Percentiles rank a stretch among this genome's conserved stretches.
Evolutionary conservation across 345 rosid species (phyloP).

Genomic region (Linum trigynum): DNA sequence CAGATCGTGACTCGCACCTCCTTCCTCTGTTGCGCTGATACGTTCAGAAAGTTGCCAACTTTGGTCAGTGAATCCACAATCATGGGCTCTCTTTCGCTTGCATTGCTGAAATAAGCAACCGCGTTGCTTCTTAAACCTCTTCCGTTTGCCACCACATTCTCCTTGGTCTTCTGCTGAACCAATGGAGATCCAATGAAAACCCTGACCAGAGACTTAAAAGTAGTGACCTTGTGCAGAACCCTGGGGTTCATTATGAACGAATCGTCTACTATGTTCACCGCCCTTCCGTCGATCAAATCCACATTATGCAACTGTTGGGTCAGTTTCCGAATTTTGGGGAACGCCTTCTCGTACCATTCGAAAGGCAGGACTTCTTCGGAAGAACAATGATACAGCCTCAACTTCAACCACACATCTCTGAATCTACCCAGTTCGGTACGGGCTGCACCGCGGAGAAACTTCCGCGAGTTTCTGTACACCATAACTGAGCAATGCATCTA

Average conservation of each 20-base stretch:
- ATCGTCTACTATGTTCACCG: slow-evolving; percentile 35
- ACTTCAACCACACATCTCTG: slow-evolving; percentile 16
- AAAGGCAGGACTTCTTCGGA: slow-evolving; percentile 22
- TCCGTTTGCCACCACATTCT: slow-evolving; percentile 10
- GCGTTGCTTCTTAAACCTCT: slow-evolving; percentile 13
- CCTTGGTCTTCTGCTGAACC: slow-evolving; percentile 37
- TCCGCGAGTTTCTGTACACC: slow-evolving; percentile 7
- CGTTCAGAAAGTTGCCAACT: slow-evolving; percentile 41
- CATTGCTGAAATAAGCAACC: slow-evolving; percentile 27
- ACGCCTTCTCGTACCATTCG: slow-evolving; percentile 42
- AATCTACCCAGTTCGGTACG: slow-evolving; percentile 6
- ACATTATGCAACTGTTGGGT: slow-evolving; percentile 31
- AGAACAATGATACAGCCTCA: slow-evolving; percentile 28
- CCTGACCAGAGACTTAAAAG: slow-evolving; percentile 55
- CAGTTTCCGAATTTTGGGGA: slow-evolving; percentile 37
- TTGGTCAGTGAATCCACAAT: slow-evolving; percentile 47
- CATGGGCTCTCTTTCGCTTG: slow-evolving; percentile 45
- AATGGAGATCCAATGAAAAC: slow-evolving; percentile 54
- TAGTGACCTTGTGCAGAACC: slow-evolving; percentile 31
- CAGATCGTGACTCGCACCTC: slow-evolving; percentile 41
- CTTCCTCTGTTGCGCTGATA: slow-evolving; percentile 70
- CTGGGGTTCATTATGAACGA: slow-evolving; percentile 31
- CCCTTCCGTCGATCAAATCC: slow-evolving; percentile 48
- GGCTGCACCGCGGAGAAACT: slow-evolving; percentile 13
- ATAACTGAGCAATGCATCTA: slow-evolving; percentile 6